These are phyloP conservation scores for Mycena filopes DNA, from an alignment of 768 basidiomycete species.

Conservation along the genomic window DNA sequence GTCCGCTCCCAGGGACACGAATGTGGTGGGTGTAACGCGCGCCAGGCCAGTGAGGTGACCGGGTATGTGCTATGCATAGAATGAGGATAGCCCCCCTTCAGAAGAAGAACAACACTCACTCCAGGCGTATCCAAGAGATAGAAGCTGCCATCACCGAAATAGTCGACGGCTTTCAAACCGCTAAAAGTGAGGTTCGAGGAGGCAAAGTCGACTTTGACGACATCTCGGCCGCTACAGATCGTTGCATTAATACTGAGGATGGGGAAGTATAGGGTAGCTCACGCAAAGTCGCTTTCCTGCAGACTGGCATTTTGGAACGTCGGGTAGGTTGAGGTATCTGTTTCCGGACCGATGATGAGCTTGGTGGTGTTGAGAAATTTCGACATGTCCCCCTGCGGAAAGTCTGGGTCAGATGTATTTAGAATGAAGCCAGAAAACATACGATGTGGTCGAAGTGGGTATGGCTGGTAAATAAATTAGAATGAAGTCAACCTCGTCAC, in stretches of 20 bases:
- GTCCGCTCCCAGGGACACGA: slow-evolving; percentile 14
- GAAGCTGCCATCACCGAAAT: slow-evolving; percentile 22
- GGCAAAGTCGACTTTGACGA: slow-evolving; percentile 21
- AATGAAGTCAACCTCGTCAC: neutral
- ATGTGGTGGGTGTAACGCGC: slow-evolving; percentile 27
- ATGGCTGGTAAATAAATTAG: slow-evolving; percentile 1
- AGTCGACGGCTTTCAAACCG: slow-evolving; percentile 19
- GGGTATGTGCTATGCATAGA: slow-evolving; percentile 13
- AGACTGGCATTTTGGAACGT: slow-evolving; percentile 15
- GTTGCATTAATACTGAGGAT: neutral
- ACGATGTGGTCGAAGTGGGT: slow-evolving; percentile 20
- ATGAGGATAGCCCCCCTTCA: neutral
- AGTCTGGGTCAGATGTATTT: too few relatives aligned
- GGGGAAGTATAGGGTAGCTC: neutral
- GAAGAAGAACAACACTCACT: neutral
- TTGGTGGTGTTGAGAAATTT: slow-evolving; percentile 31
- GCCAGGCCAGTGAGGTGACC: slow-evolving; percentile 29
- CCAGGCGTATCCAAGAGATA: slow-evolving; percentile 29
- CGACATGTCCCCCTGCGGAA: slow-evolving; percentile 29
- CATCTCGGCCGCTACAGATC: slow-evolving; percentile 10
- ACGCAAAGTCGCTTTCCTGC: slow-evolving; percentile 26
- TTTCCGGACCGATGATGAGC: slow-evolving; percentile 29
- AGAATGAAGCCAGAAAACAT: neutral
- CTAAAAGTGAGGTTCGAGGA: slow-evolving; percentile 13
- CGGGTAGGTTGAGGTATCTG: slow-evolving; percentile 19